Base-by-base conservation (phyloP, 2,329 filamentous ascomycete species). In the Trichoderma endophyticum region DNA sequence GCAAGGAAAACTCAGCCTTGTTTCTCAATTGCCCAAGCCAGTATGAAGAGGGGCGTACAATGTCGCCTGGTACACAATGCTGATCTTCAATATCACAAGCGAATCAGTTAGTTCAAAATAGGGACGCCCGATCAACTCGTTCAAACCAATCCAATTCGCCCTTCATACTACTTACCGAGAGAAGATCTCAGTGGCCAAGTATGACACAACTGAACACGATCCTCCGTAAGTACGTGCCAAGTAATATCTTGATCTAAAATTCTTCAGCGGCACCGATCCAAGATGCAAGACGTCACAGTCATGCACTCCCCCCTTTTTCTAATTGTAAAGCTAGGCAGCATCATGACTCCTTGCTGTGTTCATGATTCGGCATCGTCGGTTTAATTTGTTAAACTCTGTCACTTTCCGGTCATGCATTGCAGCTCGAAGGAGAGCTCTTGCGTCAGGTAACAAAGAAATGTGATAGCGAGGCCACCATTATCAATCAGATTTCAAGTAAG, bases 381-480 rank as follows among this genome's bases (percentile, higher is more conserved):
- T 24, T 18, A 18, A 32, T 51, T 21, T 39, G 26, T 32, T 48
- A 26, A 26, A 34, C n/a, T 48, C 18, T 60, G 56, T 69, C 54
- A 69, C n/a, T 60, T 69, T 51, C n/a, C 26, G 15, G 30, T 56
- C 63, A 18, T 61, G 66, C 66, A 69, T 61, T 28, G 9, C 57
- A 34, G 9, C 6, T 14, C 15, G 14, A 39, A 9, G 51, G 24
- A 60, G 14, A 34, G 18, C 24, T 24, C 28, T 24, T n/a, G 26
- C 24, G 30, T 36, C n/a, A 56, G 21, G 21, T 12, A 26, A 43
- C 11, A 61, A 24, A 51, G 21, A n/a, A 62, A 43, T 32, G 39
- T 32, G 39, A 64, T 15, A 64, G 39, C 26, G 6, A 66, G 21
- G 21, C 21, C 21, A 24, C 21, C 64, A 39, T 57, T 39, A 18